A percentile compares a stretch with the other conserved stretches of the same genome.
phyloP scores from a whole-genome alignment of 2,329 filamentous ascomycete species.

The Cordyceps sp. region DNA sequence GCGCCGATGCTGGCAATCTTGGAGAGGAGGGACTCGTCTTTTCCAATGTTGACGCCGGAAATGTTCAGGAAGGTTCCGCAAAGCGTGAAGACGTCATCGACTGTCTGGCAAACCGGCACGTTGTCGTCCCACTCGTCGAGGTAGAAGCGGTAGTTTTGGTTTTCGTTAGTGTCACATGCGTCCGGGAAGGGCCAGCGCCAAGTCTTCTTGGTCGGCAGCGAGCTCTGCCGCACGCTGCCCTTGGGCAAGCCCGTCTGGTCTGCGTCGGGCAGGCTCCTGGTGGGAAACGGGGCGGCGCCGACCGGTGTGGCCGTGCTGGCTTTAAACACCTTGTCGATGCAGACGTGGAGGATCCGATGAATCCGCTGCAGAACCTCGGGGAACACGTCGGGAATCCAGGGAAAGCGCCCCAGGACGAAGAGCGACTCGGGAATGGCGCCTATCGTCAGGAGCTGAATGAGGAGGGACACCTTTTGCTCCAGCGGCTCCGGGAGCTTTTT shows the following conservation, averaged over 20 bases:
- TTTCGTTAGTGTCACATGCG: slow-evolving; percentile 56
- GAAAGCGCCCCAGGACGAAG: slow-evolving; percentile 81
- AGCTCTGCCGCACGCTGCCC: slow-evolving; percentile 46
- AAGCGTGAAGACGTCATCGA: slow-evolving; percentile 80
- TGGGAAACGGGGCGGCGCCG: slow-evolving; percentile 17
- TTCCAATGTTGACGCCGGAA: slow-evolving; percentile 78
- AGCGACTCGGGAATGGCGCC: slow-evolving; percentile 86
- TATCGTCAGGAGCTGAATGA: slow-evolving; percentile 76
- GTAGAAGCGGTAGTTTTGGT: slow-evolving; percentile 78
- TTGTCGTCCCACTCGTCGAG: slow-evolving; percentile 97
- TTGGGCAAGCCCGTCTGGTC: slow-evolving; percentile 56
- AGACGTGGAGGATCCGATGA: slow-evolving; percentile 73
- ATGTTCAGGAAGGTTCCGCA: slow-evolving; percentile 73
- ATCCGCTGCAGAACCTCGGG: slow-evolving; percentile 66
- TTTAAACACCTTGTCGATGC: slow-evolving; percentile 54
- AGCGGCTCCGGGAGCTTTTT: slow-evolving; percentile 49
- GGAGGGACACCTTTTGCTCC: slow-evolving; percentile 75
- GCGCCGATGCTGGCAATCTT: slow-evolving; percentile 78
- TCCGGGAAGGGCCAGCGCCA: slow-evolving; percentile 78
- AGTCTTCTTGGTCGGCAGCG: slow-evolving; percentile 45
- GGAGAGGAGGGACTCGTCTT: slow-evolving; percentile 58
- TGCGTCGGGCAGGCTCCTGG: slow-evolving; percentile 26
- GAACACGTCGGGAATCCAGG: slow-evolving; percentile 78
- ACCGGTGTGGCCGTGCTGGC: slow-evolving; percentile 23
- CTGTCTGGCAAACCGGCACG: slow-evolving; percentile 73